A percentile compares a stretch with the other conserved stretches of the same genome.
Conservation (phyloP, 805 yeast species). For the Scheffersomyces ergatensis region DNA sequence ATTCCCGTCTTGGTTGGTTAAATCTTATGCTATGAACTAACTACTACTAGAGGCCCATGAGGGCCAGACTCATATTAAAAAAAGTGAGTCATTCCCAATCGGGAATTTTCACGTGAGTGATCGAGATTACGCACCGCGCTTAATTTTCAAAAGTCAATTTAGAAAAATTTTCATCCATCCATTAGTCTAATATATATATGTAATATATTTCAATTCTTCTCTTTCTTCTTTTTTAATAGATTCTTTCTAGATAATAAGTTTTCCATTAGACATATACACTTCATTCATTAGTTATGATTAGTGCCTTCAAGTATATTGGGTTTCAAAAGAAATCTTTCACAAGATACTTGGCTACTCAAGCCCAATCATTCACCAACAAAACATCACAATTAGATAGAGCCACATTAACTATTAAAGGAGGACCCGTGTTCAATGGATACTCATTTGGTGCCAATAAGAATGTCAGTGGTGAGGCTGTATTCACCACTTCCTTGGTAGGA, state of each 20-base stretch:
- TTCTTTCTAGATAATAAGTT: not conserved
- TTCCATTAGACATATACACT: not conserved
- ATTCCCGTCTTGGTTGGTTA: constrained; percentile 36
- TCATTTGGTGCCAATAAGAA: constrained; percentile 95
- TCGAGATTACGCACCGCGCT: constrained; percentile 31
- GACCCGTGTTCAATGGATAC: constrained; percentile 88
- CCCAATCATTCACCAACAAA: constrained; percentile 28
- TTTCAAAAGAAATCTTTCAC: not conserved
- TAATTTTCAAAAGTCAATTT: constrained; percentile 13
- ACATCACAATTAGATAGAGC: constrained; percentile 67
- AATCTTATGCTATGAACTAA: not conserved
- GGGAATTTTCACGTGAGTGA: constrained; percentile 9
- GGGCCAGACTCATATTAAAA: not conserved
- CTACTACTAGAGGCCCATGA: too few relatives aligned
- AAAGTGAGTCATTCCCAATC: constrained; percentile 23
- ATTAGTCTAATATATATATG: not conserved
- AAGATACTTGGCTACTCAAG: constrained; percentile 31
- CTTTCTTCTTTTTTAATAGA: not conserved
- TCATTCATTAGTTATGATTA: not conserved
- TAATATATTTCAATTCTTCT: not conserved
- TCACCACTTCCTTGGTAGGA: constrained; percentile 96
- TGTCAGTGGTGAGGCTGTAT: constrained; percentile 95
- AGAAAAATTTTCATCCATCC: not conserved
- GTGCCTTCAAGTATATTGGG: not conserved
- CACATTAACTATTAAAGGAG: constrained; percentile 85